These are phyloP conservation scores for Fusarium agapanthi DNA, from an alignment of 2,329 filamentous ascomycete genomes.

Conservation along the genomic window DNA sequence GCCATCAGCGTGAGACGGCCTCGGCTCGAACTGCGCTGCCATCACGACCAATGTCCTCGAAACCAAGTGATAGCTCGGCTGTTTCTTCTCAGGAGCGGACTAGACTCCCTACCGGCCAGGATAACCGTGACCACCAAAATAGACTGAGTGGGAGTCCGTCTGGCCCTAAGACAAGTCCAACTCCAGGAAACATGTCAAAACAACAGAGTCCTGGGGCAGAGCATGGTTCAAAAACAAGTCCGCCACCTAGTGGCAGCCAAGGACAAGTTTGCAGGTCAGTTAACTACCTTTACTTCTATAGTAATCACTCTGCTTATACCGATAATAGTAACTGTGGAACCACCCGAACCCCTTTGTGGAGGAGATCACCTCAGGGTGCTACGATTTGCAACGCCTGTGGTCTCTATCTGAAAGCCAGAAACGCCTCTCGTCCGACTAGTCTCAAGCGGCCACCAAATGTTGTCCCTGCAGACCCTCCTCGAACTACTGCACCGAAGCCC, in stretches of 20 bases:
- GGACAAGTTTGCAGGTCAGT: slow-evolving; percentile 75
- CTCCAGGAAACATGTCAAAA: slow-evolving; percentile 39
- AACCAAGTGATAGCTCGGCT: slow-evolving; percentile 37
- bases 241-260: slow-evolving; percentile 45
- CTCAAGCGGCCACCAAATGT: slow-evolving; percentile 78
- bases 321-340: slow-evolving; percentile 86
- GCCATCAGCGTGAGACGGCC: slow-evolving; percentile 45
- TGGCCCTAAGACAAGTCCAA: slow-evolving; percentile 38
- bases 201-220: slow-evolving; percentile 44
- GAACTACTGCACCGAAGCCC: slow-evolving; percentile 53
- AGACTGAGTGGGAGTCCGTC: slow-evolving; percentile 42
- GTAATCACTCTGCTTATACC: slow-evolving; percentile 1
- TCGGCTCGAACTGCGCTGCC: slow-evolving; percentile 50
- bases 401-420: slow-evolving; percentile 91
- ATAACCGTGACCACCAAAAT: slow-evolving; percentile 29
- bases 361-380: slow-evolving; percentile 88
- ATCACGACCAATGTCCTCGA: slow-evolving; percentile 50
- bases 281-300: not conserved
- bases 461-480: slow-evolving; percentile 53
- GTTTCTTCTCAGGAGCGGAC: slow-evolving; percentile 31
- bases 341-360: slow-evolving; percentile 92
- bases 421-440: slow-evolving; percentile 88
- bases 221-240: slow-evolving; percentile 31
- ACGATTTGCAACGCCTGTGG: slow-evolving; percentile 99
- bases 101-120: slow-evolving; percentile 36